Evolutionary conservation across 2,329 filamentous ascomycete genomes (phyloP).

Genomic region (Fusarium agapanthi): DNA sequence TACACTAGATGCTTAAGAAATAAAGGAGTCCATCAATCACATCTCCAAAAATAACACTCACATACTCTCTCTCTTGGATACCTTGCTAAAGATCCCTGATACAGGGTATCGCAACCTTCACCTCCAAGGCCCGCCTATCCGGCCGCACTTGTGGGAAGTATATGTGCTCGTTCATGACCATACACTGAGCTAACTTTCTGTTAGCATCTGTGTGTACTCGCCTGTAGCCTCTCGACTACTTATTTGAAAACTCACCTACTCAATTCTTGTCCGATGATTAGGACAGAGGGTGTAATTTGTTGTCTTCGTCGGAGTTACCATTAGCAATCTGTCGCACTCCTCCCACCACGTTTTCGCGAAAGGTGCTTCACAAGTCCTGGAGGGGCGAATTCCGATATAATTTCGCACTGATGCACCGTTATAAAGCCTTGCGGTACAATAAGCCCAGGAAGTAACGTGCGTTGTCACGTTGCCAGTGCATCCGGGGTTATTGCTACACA

Average conservation of each 20-base stretch:
- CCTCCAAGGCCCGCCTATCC: not conserved
- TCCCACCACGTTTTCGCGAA: not conserved
- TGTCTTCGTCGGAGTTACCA: not conserved
- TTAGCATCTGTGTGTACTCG: not conserved
- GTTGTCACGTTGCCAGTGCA: too few relatives aligned
- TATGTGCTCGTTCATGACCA: not conserved
- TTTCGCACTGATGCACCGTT: too few relatives aligned
- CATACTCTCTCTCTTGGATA: too few relatives aligned
- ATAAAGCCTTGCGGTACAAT: too few relatives aligned
- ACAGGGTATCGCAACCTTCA: not conserved
- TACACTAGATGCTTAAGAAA: accelerated
- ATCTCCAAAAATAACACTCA: too few relatives aligned
- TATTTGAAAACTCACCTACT: not conserved
- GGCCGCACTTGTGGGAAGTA: accelerated
- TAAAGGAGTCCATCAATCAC: too few relatives aligned
- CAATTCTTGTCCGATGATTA: not conserved
- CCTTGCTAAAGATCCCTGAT: not conserved
- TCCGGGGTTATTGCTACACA: too few relatives aligned
- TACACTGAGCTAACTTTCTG: not conserved
- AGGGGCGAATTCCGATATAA: too few relatives aligned
- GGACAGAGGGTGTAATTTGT: not conserved
- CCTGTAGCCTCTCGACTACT: accelerated
- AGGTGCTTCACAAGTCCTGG: not conserved
- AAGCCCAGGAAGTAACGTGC: too few relatives aligned
- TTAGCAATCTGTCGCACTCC: not conserved